Evolutionary conservation across 768 basidiomycete genomes (phyloP), one percentile per base, ranked within the genome.

Genomic region (Lactarius tabidus): DNA sequence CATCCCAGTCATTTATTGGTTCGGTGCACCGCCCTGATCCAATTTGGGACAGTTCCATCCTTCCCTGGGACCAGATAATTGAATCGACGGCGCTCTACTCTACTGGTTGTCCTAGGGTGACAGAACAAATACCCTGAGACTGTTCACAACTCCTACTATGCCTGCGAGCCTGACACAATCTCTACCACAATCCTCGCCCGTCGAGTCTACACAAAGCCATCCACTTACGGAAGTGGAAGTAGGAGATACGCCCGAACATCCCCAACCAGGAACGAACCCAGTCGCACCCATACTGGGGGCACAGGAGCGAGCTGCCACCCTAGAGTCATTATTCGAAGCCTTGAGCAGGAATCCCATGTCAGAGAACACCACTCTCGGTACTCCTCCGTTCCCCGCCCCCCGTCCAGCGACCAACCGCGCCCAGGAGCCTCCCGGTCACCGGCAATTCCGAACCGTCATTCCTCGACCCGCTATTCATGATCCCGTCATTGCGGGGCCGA

Each of bases 311-410:
- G 31, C 65, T 45, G 26, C 60, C 20, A 54, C 56, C 28, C 28
- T 62, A 6, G 60, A 48, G 10, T 53, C 65, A 17, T 18, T 45
- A 29, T 33, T 58, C 33, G 65, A 66, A 41, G 39, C 61, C 39
- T 45, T 58, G 39, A 43, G 36, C 65, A 20, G 60, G 58, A 36
- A 31, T 1, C 9, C 26, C 38, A 54, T 59, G 57, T 4, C 60
- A 43, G 65, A 66, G n/a, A 62, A 59, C 23, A 26, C 57, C 29
- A 31, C 17, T 39, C 26, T 28, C 31, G 20, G 48, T 45, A 15
- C 31, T 51, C 1, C 52, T 9, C 14, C 39, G 10, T 33, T 18
- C 1, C 56, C 60, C 31, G 14, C 64, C 48, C 33, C 39, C n/a
- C 60, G 39, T 29, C 15, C 38, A 20, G n/a, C 57, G 39, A 31